Conservation (phyloP, 768 basidiomycete species). For the Boletus coccyginus region DNA sequence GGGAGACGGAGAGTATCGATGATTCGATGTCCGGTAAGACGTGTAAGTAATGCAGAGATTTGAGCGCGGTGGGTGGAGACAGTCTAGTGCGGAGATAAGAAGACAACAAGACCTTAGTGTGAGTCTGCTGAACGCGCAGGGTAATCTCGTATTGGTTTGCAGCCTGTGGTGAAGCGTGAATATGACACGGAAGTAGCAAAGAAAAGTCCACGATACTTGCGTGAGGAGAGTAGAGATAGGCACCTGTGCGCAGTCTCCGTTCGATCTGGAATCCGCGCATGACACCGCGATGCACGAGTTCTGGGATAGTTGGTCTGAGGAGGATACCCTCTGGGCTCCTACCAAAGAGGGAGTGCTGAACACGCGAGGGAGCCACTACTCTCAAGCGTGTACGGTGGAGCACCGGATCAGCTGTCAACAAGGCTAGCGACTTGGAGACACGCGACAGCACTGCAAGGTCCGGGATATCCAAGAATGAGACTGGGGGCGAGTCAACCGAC, state of each 20-base stretch:
- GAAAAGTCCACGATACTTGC: slow-evolving; percentile 35
- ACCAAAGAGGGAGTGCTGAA: slow-evolving; percentile 64
- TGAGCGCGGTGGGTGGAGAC: slow-evolving; percentile 37
- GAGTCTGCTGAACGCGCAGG: slow-evolving; percentile 49
- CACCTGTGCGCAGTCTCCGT: slow-evolving; percentile 61
- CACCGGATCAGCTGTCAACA: slow-evolving; percentile 58
- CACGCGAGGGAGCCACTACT: slow-evolving; percentile 63
- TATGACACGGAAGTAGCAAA: neutral
- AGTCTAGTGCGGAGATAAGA: slow-evolving; percentile 51
- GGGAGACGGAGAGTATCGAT: slow-evolving; percentile 53
- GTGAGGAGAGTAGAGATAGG: slow-evolving; percentile 59
- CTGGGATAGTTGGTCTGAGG: slow-evolving; percentile 61
- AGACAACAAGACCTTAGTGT: slow-evolving; percentile 51
- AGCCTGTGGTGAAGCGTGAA: slow-evolving; percentile 42
- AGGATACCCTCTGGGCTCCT: slow-evolving; percentile 51
- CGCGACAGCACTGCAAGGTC: slow-evolving; percentile 57
- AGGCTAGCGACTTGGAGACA: slow-evolving; percentile 45
- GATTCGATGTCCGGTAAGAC: slow-evolving; percentile 65
- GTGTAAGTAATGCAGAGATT: slow-evolving; percentile 46
- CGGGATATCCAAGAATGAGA: slow-evolving; percentile 71
- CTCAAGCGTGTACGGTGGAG: slow-evolving; percentile 60
- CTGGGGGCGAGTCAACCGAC: slow-evolving; percentile 31
- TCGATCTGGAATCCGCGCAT: slow-evolving; percentile 67
- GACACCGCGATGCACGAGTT: slow-evolving; percentile 68
- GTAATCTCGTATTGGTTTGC: slow-evolving; percentile 65